These are phyloP conservation scores for Suaeda aralocaspica DNA, from an alignment of 148 eudicot genomes.

Conservation along the genomic window DNA sequence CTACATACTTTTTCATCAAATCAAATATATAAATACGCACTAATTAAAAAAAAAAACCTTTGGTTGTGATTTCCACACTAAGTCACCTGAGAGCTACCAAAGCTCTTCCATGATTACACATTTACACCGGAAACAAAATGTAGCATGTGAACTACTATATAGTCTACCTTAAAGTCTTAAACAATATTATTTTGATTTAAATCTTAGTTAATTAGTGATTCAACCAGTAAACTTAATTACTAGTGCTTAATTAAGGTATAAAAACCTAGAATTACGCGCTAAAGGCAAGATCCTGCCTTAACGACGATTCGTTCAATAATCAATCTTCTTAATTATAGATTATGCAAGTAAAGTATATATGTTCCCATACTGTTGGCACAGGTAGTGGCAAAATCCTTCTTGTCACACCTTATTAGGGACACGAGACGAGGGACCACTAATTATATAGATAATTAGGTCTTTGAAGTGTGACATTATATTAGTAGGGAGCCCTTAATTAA, in stretches of 20 bases:
- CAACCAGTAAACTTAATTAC: conserved; percentile 9
- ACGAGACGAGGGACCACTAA: conserved; percentile 51
- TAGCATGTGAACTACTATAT: conserved; percentile 8
- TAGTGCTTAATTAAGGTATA: conserved; percentile 14
- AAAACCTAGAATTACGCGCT: conserved; percentile 28
- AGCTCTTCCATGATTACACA: conserved; percentile 21
- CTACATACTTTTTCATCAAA: no score
- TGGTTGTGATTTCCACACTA: conserved; percentile 9
- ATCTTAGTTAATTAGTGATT: background rate
- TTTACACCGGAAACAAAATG: conserved; percentile 19
- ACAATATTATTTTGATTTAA: background rate
- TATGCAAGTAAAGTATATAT: conserved; percentile 7
- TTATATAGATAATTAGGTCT: background rate
- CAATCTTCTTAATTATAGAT: conserved; percentile 16
- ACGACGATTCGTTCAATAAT: conserved; percentile 20
- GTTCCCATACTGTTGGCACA: conserved; percentile 35
- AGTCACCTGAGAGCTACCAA: conserved; percentile 23
- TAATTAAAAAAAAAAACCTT: background rate
- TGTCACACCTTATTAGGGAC: conserved; percentile 36
- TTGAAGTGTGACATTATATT: conserved; percentile 6
- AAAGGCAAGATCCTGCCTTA: conserved; percentile 47
- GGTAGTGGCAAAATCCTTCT: conserved; percentile 32
- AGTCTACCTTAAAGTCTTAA: conserved; percentile 2
- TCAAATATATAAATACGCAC: no score
- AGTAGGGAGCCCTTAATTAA: background rate